These are phyloP conservation scores for Hypoxylon sp. DNA, from an alignment of 2,329 filamentous ascomycete species.

Conservation along the genomic window DNA sequence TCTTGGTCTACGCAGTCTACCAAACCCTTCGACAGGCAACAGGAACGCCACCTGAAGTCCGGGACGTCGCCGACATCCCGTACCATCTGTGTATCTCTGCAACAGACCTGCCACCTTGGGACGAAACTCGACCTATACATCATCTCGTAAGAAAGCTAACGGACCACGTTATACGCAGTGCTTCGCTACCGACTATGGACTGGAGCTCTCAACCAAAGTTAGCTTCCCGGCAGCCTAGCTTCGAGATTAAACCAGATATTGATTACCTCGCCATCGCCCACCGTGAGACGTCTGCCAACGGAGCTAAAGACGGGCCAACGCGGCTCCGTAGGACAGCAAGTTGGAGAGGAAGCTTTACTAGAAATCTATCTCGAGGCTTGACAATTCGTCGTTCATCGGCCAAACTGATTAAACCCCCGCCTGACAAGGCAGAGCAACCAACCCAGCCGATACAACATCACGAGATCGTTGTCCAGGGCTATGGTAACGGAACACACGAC, in stretches of 20 bases:
- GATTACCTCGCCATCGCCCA: constrained; percentile 60
- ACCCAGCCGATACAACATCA: constrained; percentile 47
- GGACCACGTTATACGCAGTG: constrained; percentile 35
- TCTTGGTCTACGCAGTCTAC: constrained; percentile 75
- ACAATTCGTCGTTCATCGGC: constrained; percentile 47
- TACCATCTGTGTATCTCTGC: constrained; percentile 64
- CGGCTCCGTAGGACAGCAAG: constrained; percentile 23
- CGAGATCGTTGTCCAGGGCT: constrained; percentile 62
- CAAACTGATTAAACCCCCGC: constrained; percentile 39
- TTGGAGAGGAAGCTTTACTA: constrained; percentile 42
- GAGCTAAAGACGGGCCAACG: constrained; percentile 6
- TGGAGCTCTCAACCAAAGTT: constrained; percentile 9
- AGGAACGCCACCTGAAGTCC: constrained; percentile 67
- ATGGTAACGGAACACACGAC: constrained; percentile 61
- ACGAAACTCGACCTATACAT: constrained; percentile 43
- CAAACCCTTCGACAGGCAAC: constrained; percentile 75
- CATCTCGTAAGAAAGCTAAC: constrained; percentile 44
- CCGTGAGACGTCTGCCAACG: constrained; percentile 33
- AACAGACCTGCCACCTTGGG: constrained; percentile 57
- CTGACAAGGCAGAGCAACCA: not conserved
- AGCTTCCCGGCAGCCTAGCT: constrained; percentile 12
- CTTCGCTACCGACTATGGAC: constrained; percentile 23
- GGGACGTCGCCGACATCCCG: constrained; percentile 59
- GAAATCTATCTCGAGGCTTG: constrained; percentile 43
- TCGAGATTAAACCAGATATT: constrained; percentile 63